Base-by-base conservation (phyloP, 2,329 filamentous ascomycete species). In the Microdochium paspali region DNA sequence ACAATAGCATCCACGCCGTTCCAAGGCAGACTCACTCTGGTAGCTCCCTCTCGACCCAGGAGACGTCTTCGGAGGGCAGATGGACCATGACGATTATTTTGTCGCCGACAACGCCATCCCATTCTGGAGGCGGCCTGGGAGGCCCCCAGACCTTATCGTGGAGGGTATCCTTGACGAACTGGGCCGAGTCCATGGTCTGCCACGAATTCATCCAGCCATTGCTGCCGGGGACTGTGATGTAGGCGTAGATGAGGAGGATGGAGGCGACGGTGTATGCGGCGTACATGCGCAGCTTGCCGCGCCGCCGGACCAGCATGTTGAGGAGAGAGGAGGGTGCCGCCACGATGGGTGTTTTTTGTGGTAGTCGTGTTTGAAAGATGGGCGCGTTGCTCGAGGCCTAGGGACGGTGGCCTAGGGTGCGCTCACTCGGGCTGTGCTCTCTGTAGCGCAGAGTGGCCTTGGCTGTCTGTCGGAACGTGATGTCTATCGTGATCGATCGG, bases 141-240 rank as follows among this genome's bases (percentile, higher is more conserved):
- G 15, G 35, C 18, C 35, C 35, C 7, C 3, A 40, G 35, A 40
- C 15, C 35, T 40, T 40, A 20, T 40, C 35, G 18, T 40, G 35
- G 35, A 40, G 35, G 35, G 35, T 20, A 20, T 40, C 35, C 35
- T 40, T 20, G 10, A 40, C 35, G 18, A 21, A 40, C 35, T 40
- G 35, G 18, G 35, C 35, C 35, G 35, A 40, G 35, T 40, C 35
- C 35, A 40, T 40, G 35, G 35, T 40, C 35, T 40, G 35, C 35
- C 35, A 40, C 13, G 13, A 18, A 20, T 40, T 40, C 15, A 40
- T 3, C 35, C 35, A 40, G 35, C 35, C 35, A 40, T 40, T 40
- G 35, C 35, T 40, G 35, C 35, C 35, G 12, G 35, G 35, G 35
- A 40, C 35, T n/a, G 35, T 40, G 35, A 40, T 40, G 35, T 40